Base-by-base conservation (phyloP, 768 basidiomycete species). In the Lentinula edodes region DNA sequence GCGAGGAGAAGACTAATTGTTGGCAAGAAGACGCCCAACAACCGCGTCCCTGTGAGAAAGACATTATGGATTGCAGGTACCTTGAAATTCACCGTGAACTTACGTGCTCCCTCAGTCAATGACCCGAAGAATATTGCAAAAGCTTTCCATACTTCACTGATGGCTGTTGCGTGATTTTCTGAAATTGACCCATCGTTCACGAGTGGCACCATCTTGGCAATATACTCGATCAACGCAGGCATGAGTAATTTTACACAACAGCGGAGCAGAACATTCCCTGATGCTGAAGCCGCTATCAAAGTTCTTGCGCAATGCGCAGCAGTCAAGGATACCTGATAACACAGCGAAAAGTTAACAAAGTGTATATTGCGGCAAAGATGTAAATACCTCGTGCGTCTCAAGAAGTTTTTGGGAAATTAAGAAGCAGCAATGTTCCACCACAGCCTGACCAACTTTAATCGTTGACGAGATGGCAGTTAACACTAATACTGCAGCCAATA, bases 261-360 rank as follows among this genome's bases (percentile, higher is more conserved):
- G 15, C 86, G 84, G 20, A 98, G 81, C 10, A 88, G 73, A 0
- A 82, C 74, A 57, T 84, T 87, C 4, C 86, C 88, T 2, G 86
- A 76, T 2, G 81, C 76, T 0, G 93, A 89, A 2, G 95, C 87
- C 5, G 84, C 71, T 39, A 93, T 80, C 45, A 98, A 75, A 0
- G 95, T 95, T 69, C 90, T 91, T 1, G 90, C 85, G 67, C 96
- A 98, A 66, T 98, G 93, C 2, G 89, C 84, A 1, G 95, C 94
- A 2, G 91, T 91, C n/a, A 93, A 71, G 1, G 90, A 86, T 43
- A 87, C 77, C 92, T 97, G 61, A 20, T 7, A 61, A n/a, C 9
- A 13, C 46, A 41, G 62, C 34, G 28, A 28, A 3, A 67, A 45
- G 38, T 59, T 6, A 35, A 48, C 4, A 15, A 48, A 20, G 35